Base-by-base conservation (phyloP, 78 protist genomes). In the Dictyostelium intermedium region DNA sequence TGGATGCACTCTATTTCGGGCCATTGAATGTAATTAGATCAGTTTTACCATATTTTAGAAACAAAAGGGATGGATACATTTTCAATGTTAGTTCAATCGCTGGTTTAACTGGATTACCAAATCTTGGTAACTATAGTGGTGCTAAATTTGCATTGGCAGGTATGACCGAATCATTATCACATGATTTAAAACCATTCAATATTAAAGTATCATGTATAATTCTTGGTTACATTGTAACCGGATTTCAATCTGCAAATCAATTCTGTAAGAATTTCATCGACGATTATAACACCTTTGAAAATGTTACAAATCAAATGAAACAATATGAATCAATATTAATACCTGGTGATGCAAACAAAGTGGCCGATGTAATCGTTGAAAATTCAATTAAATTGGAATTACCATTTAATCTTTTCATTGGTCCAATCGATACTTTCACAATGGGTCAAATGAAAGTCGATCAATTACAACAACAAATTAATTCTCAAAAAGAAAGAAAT, bases 401-500 rank as follows among this genome's bases (percentile, higher is more conserved):
- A 79, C 84, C 84, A n/a, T 79, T 32, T 72, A 72, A 72, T 72
- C 34, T 72, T 34, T 72, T 72, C 34, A 72, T 72, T 11, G 45
- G 79, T 72, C 60, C 84, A 79, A 27, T 13, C 4, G 18, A 14
- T 11, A 78, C 69, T 5, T 78, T 78, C 47, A 27, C 8, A 25
- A 47, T 47, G 18, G n/a, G 35, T 43, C 63, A 78, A 78, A 23
- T 1, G 6, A 78, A 78, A 47, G 69, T 43, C 9, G 47, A 78
- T n/a, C 83, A 78, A 78, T 47, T 78, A 25, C 8, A 43, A 20
- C 45, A 79, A 30, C 84, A 50, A 20, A n/a, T n/a, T n/a, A n/a
- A n/a, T 45, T 30, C 72, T 23, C 84, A 79, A 79, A 79, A 50
- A 79, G 84, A 79, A 79, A 47, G 70, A 47, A 79, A 79, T 45